Percentiles rank a stretch among this genome's conserved stretches.
Conservation (phyloP, 768 basidiomycete genomes). For the Leccinum barrowsii region DNA sequence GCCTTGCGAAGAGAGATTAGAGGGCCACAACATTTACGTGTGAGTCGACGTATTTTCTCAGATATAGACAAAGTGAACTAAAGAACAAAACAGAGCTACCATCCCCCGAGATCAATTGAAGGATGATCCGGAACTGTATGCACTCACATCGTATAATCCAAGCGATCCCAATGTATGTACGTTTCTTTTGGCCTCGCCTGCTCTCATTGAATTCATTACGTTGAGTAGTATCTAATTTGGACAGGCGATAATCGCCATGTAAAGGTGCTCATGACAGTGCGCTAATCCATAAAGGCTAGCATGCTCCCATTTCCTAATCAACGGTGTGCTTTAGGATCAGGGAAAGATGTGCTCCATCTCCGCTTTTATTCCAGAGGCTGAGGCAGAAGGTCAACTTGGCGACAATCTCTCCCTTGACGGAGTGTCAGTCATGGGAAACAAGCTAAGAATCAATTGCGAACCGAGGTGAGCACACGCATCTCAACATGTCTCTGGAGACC, state of each 20-base stretch:
- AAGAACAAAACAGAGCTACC: slow-evolving; percentile 38
- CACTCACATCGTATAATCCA: slow-evolving; percentile 23
- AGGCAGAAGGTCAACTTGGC: slow-evolving; percentile 32
- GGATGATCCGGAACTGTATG: slow-evolving; percentile 42
- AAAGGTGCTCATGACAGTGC: slow-evolving; percentile 21
- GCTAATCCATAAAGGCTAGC: background rate
- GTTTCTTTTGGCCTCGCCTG: background rate
- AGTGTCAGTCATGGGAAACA: slow-evolving; percentile 32
- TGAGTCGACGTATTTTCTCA: slow-evolving; percentile 23
- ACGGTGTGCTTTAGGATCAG: slow-evolving; percentile 22
- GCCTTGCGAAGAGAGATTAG: slow-evolving; percentile 27
- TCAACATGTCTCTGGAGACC: background rate
- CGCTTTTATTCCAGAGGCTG: slow-evolving; percentile 38
- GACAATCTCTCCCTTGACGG: slow-evolving; percentile 24
- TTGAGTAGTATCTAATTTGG: slow-evolving; percentile 24
- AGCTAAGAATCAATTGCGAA: slow-evolving; percentile 36
- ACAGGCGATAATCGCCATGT: slow-evolving; percentile 27
- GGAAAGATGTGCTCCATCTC: slow-evolving; percentile 39
- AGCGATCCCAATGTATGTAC: slow-evolving; percentile 23
- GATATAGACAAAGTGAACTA: background rate
- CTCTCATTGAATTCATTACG: background rate
- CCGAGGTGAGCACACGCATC: slow-evolving; percentile 32
- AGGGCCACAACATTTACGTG: slow-evolving; percentile 45
- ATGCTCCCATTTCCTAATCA: background rate
- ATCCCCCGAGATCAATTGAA: slow-evolving; percentile 41